These are phyloP conservation scores for Podochytrium sp. DNA, from an alignment of 192 early-diverging fungal species.

Conservation along the genomic window DNA sequence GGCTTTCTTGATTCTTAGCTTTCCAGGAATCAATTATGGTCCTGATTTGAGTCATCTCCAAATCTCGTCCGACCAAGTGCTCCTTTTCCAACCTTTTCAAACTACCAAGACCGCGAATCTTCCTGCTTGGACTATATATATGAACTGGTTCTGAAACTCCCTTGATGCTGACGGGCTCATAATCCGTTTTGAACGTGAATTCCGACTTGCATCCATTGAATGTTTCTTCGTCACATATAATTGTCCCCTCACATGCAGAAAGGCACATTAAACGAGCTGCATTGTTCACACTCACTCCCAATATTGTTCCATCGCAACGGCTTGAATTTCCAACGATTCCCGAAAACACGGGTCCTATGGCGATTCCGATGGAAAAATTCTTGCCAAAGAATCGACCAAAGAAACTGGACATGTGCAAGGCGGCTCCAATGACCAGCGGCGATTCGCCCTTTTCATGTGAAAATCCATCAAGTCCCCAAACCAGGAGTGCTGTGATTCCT, in stretches of 20 bases:
- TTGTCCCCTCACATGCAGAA: slow-evolving; percentile 17
- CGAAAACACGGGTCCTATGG: slow-evolving; percentile 29
- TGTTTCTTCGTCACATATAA: slow-evolving; percentile 29
- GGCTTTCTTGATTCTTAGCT: background rate
- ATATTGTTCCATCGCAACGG: slow-evolving; percentile 28
- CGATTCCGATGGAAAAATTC: slow-evolving; percentile 29
- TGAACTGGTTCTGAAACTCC: slow-evolving; percentile 6
- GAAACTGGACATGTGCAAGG: background rate
- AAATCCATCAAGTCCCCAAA: slow-evolving; percentile 35
- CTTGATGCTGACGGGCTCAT: slow-evolving; percentile 7
- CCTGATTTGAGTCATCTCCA: slow-evolving; percentile 6
- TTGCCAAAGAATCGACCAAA: slow-evolving; percentile 10
- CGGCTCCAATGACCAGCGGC: slow-evolving; percentile 19
- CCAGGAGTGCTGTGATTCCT: slow-evolving; percentile 26
- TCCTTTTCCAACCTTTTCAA: slow-evolving; percentile 4
- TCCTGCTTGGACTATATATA: slow-evolving; percentile 19
- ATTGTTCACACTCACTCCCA: slow-evolving; percentile 30
- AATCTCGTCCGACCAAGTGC: slow-evolving; percentile 6
- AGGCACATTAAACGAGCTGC: slow-evolving; percentile 32
- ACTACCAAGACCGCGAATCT: background rate
- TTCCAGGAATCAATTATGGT: slow-evolving; percentile 10
- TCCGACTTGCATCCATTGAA: slow-evolving; percentile 6
- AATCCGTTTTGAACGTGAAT: slow-evolving; percentile 9
- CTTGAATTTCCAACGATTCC: slow-evolving; percentile 34
- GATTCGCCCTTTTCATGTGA: slow-evolving; percentile 34